Evolutionary conservation across 2,329 filamentous ascomycete species (phyloP).

Genomic region (Pseudophaeomoniella oleicola): DNA sequence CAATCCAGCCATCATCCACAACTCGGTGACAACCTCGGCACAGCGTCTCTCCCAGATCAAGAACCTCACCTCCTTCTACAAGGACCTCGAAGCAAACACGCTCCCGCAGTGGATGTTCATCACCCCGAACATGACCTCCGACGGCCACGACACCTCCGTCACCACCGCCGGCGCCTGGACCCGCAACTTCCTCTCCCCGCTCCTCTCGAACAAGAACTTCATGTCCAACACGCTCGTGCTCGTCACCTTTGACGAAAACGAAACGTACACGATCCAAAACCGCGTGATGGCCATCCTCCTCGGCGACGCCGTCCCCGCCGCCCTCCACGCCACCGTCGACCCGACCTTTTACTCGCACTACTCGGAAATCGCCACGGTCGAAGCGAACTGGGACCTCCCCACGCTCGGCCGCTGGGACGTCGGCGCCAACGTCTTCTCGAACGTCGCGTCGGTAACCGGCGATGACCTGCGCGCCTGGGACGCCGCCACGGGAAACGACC

Average conservation of each 20-base stretch:
- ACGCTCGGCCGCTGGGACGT: constrained; percentile 60
- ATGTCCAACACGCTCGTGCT: constrained; percentile 63
- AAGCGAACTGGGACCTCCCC: constrained; percentile 55
- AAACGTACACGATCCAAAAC: constrained; percentile 54
- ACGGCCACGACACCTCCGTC: constrained; percentile 62
- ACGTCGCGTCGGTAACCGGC: constrained; percentile 47
- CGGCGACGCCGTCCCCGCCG: constrained; percentile 54
- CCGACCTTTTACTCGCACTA: constrained; percentile 59
- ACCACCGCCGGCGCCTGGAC: constrained; percentile 56
- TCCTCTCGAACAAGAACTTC: constrained; percentile 55
- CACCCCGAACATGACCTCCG: constrained; percentile 42
- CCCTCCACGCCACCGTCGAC: constrained; percentile 56
- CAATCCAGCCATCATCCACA: constrained; percentile 49
- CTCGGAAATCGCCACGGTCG: constrained; percentile 50
- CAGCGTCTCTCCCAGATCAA: constrained; percentile 56
- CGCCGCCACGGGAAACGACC: constrained; percentile 21
- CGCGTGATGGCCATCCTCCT: constrained; percentile 56
- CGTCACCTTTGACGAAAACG: constrained; percentile 68
- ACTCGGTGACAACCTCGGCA: constrained; percentile 45
- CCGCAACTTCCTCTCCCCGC: constrained; percentile 52
- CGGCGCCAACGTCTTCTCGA: constrained; percentile 52
- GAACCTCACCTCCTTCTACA: constrained; percentile 55
- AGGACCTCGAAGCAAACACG: constrained; percentile 46
- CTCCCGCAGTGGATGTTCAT: constrained; percentile 55
- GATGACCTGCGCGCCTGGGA: constrained; percentile 23